These are phyloP conservation scores for Stemphylium beticola DNA, from an alignment of 2,329 filamentous ascomycete genomes.

Conservation along the genomic window DNA sequence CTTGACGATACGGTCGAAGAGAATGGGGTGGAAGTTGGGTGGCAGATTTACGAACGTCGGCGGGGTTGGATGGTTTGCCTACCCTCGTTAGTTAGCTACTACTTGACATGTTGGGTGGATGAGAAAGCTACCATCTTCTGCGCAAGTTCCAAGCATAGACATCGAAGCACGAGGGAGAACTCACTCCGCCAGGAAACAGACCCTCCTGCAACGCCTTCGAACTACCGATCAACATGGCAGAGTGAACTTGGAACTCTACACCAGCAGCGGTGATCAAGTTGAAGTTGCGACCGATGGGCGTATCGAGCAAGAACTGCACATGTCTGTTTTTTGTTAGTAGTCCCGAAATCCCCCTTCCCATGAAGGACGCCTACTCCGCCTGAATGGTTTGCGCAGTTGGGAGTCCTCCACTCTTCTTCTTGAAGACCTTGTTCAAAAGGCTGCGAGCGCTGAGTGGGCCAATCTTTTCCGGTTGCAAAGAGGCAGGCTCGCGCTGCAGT, in stretches of 20 bases:
- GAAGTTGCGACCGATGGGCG: constrained; percentile 18
- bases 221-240: constrained; percentile 19
- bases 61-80: not conserved
- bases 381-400: not conserved
- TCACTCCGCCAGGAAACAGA: constrained; percentile 14
- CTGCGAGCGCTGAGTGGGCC: constrained; percentile 7
- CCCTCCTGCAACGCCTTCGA: constrained; percentile 13
- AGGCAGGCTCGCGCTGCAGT: constrained; percentile 2
- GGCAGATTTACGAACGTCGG: constrained; percentile 8
- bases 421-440: constrained; percentile 7
- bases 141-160: not conserved
- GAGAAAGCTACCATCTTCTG: no score
- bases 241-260: constrained; percentile 19
- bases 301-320: constrained; percentile 1
- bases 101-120: no score
- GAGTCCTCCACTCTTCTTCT: not conserved
- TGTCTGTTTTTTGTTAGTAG: constrained; percentile 1
- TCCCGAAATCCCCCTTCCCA: not conserved
- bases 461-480: not conserved
- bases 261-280: constrained; percentile 11
- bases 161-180: not conserved
- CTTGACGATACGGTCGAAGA: constrained; percentile 17
- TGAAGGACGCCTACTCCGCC: not conserved
- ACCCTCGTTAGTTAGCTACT: not conserved
- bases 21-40: constrained; percentile 10